These are phyloP conservation scores for Diaporthe ilicicola DNA, from an alignment of 2,329 filamentous ascomycete genomes.

Conservation along the genomic window DNA sequence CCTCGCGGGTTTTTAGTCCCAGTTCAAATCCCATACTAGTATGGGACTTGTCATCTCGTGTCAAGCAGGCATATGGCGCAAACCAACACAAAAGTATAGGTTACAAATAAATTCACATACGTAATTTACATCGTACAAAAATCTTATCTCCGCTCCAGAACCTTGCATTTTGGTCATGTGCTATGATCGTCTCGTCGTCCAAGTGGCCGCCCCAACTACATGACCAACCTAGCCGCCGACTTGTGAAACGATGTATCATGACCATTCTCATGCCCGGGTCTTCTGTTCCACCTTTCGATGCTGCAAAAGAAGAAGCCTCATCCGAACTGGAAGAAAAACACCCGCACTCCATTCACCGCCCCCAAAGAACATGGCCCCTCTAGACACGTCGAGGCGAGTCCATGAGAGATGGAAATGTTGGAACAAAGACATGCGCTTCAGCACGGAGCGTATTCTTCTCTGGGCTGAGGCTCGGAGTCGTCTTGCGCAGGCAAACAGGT, in stretches of 20 bases:
- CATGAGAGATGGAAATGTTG: neutral
- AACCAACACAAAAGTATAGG: neutral
- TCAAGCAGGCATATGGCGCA: too few relatives aligned
- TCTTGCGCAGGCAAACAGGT: neutral
- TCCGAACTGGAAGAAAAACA: neutral
- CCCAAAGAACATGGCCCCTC: neutral
- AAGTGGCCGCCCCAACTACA: constrained; percentile 24
- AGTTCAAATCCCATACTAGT: too few relatives aligned
- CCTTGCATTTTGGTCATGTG: constrained; percentile 22
- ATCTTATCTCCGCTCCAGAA: constrained; percentile 29
- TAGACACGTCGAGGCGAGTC: constrained; percentile 11
- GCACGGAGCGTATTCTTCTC: constrained; percentile 4
- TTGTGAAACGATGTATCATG: constrained; percentile 4
- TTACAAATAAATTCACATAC: constrained; percentile 3
- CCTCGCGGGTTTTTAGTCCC: too few relatives aligned
- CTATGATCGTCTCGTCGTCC: constrained; percentile 26
- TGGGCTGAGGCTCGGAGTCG: neutral
- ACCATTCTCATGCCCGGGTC: constrained; percentile 10
- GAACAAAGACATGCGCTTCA: constrained; percentile 24
- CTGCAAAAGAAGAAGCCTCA: constrained; percentile 11
- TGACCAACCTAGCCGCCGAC: constrained; percentile 29
- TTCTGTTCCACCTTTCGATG: neutral
- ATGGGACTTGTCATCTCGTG: neutral
- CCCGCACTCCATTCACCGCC: neutral
- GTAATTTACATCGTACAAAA: constrained; percentile 32